These are phyloP conservation scores for Thyridium curvatum DNA, from an alignment of 2,329 filamentous ascomycete species.

Conservation along the genomic window DNA sequence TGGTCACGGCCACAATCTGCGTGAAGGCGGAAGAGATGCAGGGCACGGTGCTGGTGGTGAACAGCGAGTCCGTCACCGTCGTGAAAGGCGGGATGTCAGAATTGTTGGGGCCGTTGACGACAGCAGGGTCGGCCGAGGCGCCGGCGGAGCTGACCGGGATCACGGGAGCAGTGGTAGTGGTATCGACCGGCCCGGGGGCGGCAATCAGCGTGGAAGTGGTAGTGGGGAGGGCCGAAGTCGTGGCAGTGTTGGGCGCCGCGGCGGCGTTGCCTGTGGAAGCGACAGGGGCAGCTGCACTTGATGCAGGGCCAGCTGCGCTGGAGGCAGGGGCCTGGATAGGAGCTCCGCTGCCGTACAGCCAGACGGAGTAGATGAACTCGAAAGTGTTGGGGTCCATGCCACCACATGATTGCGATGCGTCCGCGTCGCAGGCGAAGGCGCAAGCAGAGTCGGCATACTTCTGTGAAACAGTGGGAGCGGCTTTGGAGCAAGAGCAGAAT, in stretches of 20 bases:
- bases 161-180: background rate
- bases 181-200: background rate
- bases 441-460: slow-evolving; percentile 9
- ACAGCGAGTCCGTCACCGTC: slow-evolving; percentile 1
- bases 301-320: too few species aligned
- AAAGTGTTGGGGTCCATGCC: slow-evolving; percentile 7
- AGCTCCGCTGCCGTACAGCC: background rate
- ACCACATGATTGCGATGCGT: slow-evolving; percentile 5
- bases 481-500: slow-evolving; percentile 9
- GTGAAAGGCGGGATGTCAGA: background rate
- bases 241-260: background rate
- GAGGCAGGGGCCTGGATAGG: too few species aligned
- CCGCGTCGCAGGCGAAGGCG: slow-evolving; percentile 6
- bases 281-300: background rate
- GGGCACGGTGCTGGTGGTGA: background rate
- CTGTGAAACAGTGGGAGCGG: slow-evolving; percentile 7
- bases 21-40: background rate
- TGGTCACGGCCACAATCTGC: background rate
- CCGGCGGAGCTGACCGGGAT: background rate
- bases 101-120: slow-evolving; percentile 8
- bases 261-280: background rate
- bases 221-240: background rate
- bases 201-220: background rate
- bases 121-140: slow-evolving; percentile 1
- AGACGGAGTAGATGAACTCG: slow-evolving; percentile 11